A percentile compares a stretch with the other conserved stretches of the same genome.
These are phyloP conservation scores for Rhizophora mangle DNA, from an alignment of 345 rosid genomes.

Conservation along the genomic window DNA sequence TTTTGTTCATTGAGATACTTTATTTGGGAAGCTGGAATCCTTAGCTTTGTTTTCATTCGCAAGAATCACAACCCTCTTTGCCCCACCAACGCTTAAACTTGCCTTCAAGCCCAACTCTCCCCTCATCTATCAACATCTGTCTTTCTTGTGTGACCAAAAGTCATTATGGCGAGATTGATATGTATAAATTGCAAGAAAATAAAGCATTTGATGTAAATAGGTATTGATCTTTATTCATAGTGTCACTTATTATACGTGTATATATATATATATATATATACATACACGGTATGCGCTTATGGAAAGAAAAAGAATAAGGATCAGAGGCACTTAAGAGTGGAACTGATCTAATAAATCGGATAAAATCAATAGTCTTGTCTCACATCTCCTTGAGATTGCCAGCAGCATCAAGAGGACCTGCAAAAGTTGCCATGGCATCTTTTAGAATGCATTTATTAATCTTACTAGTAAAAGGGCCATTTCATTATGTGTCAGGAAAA, in stretches of 20 bases:
- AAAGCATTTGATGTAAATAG: slow-evolving; percentile 22
- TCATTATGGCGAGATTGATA: background rate
- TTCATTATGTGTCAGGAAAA: background rate
- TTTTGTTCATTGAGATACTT: background rate
- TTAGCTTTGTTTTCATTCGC: background rate
- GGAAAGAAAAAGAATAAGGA: slow-evolving; percentile 29
- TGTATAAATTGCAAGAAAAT: background rate
- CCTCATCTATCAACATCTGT: slow-evolving; percentile 12
- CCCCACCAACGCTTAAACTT: slow-evolving; percentile 15
- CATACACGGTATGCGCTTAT: slow-evolving; percentile 30
- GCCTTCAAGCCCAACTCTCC: slow-evolving; percentile 13
- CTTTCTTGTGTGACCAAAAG: background rate
- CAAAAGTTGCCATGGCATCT: slow-evolving; percentile 6
- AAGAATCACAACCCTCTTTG: background rate
- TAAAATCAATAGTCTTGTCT: slow-evolving; percentile 14
- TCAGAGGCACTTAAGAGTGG: slow-evolving; percentile 20
- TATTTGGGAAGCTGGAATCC: background rate
- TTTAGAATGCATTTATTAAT: slow-evolving; percentile 16
- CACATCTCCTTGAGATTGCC: slow-evolving; percentile 58
- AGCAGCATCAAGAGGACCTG: slow-evolving; percentile 49
- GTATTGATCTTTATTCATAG: slow-evolving; percentile 37
- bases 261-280: slow-evolving; percentile 23
- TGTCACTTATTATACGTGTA: slow-evolving; percentile 35
- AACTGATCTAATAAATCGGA: slow-evolving; percentile 18
- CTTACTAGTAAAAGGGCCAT: background rate